These are phyloP conservation scores for Ambrosiella cleistominuta DNA, from an alignment of 2,329 filamentous ascomycete species.

Conservation along the genomic window DNA sequence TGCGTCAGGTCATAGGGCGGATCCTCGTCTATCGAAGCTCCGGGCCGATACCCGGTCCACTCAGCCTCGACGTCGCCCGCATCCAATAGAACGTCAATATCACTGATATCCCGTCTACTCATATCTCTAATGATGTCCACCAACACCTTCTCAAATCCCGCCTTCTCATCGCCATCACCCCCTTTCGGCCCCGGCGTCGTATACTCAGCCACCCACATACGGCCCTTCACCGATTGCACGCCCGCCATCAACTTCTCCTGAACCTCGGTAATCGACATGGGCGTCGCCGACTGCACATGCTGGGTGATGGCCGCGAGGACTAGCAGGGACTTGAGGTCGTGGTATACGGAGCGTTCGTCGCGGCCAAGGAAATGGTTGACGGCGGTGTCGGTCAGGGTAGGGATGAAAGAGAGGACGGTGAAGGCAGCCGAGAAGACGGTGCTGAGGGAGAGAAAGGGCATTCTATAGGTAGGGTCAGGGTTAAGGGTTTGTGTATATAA, in stretches of 20 bases:
- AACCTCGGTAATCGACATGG: neutral
- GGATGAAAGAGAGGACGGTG: constrained; percentile 22
- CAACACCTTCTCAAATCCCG: constrained; percentile 22
- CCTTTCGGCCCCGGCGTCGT: constrained; percentile 42
- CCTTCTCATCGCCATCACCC: constrained; percentile 32
- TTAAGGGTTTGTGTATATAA: neutral
- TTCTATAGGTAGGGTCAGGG: neutral
- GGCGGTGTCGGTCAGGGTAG: constrained; percentile 43
- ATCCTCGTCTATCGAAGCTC: constrained; percentile 30
- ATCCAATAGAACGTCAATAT: neutral
- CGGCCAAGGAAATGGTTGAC: constrained; percentile 47
- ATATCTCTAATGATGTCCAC: constrained; percentile 39
- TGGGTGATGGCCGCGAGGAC: constrained; percentile 31
- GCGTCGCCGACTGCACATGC: neutral
- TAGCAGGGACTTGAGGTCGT: constrained; percentile 61
- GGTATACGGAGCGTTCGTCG: constrained; percentile 55
- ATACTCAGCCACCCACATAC: constrained; percentile 64
- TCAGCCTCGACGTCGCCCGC: constrained; percentile 43
- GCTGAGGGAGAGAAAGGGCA: neutral
- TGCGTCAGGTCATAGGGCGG: constrained; percentile 40
- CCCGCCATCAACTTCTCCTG: constrained; percentile 28
- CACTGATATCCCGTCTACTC: neutral
- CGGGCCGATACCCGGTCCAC: constrained; percentile 54
- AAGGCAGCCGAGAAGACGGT: neutral
- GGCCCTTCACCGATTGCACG: constrained; percentile 55